Evolutionary conservation across 768 basidiomycete genomes (phyloP), one percentile per base, ranked within the genome.

Genomic region (Hygrophorus russula): DNA sequence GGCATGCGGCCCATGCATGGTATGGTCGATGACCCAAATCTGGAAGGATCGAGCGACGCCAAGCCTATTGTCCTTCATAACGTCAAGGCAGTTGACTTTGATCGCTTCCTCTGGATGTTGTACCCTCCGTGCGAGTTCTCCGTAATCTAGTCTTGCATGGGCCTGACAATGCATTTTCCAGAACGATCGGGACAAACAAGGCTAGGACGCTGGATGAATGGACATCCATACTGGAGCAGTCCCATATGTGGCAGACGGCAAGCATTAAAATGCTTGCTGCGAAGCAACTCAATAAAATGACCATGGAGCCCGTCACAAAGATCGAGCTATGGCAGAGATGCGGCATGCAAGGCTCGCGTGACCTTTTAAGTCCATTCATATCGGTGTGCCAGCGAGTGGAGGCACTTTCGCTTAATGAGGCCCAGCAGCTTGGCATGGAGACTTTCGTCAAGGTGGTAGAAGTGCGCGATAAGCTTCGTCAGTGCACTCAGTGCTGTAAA

Each of bases 221-320:
- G 42, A 30, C 27, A 20, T 44, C 42, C 5, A 44, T 44, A 13
- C 14, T 44, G 13, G 36, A 36, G 18, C 42, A 44, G 19, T 33
- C 42, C 14, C 32, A 34, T n/a, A 34, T 10, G 17, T 44, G 42
- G 42, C 15, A 27, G n/a, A 36, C 42, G 24, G 7, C 4, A 7
- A 7, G 24, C 24, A 24, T 24, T 7, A 24, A 7, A 7, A 7
- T 24, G 7, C 24, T 24, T 24, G 24, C 24, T 24, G 24, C 24
- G 24, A 7, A 24, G 24, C 24, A 24, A 24, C 24, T 24, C 24
- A 24, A 24, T 7, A 3, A 24, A 3, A 24, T 24, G 4, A 24
- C 24, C 24, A 24, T 24, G 4, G 24, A 24, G 3, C 24, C 24
- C 7, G 24, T 24, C 24, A 7, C 24, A 3, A 24, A 24, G 24